These are phyloP conservation scores for Rhizophora apiculata DNA, from an alignment of 345 rosid genomes.

Conservation along the genomic window DNA sequence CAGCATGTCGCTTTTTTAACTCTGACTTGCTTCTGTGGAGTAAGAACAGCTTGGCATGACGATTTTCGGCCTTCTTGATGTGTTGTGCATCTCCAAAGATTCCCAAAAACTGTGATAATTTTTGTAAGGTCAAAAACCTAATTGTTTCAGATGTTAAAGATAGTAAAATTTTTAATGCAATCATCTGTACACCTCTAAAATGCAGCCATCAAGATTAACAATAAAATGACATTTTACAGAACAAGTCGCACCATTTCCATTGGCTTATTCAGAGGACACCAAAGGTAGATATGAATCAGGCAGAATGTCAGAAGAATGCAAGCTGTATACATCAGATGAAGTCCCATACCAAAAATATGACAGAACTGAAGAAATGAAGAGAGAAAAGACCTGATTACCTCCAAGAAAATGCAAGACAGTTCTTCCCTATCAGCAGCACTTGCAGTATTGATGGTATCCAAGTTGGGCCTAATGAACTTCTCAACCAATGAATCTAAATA, in stretches of 20 bases:
- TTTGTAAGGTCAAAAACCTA: background rate
- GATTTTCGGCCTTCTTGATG: slow-evolving; percentile 71
- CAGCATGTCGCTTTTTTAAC: slow-evolving; percentile 77
- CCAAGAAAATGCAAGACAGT: slow-evolving; percentile 75
- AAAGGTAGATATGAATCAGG: too few species aligned
- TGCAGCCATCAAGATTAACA: background rate
- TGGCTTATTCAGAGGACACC: background rate
- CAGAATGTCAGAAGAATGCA: too few species aligned
- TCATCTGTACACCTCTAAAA: background rate
- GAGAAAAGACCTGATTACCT: slow-evolving; percentile 40
- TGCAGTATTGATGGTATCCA: slow-evolving; percentile 46
- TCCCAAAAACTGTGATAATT: slow-evolving; percentile 66
- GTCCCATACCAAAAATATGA: background rate
- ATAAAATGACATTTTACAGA: background rate
- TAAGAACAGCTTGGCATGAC: slow-evolving; percentile 73
- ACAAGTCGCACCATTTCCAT: background rate
- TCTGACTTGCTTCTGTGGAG: slow-evolving; percentile 62
- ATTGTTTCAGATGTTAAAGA: background rate
- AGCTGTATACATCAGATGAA: too few species aligned
- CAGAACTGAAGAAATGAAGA: background rate
- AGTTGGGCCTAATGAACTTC: slow-evolving; percentile 54
- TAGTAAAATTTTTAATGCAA: background rate
- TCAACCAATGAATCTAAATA: slow-evolving; percentile 68
- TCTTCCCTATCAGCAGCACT: slow-evolving; percentile 78
- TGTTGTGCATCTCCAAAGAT: slow-evolving; percentile 65